These are phyloP conservation scores for Neurospora crassa DNA, from an alignment of 2,329 filamentous ascomycete genomes.

Conservation along the genomic window DNA sequence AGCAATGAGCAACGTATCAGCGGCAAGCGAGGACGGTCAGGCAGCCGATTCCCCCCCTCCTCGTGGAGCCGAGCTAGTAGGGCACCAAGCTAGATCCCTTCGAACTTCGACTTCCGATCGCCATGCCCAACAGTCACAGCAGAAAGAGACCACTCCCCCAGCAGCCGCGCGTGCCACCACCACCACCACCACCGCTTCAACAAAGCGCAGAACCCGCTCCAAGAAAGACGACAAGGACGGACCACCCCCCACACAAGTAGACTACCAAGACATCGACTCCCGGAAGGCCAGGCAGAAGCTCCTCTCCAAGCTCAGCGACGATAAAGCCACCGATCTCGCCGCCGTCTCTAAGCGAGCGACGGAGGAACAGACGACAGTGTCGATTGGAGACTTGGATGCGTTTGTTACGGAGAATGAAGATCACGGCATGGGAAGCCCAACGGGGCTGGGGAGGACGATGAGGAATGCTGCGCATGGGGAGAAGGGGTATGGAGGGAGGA, in stretches of 20 bases:
- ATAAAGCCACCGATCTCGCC: not conserved
- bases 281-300: slow-evolving; percentile 32
- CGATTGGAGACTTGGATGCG: not conserved
- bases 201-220: not conserved
- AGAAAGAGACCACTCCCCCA: not conserved
- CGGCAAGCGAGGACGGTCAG: slow-evolving; percentile 34
- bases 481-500: not conserved
- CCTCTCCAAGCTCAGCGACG: slow-evolving; percentile 33
- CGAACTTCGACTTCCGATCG: not conserved
- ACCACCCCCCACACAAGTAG: slow-evolving; percentile 36
- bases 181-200: not conserved
- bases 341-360: not conserved
- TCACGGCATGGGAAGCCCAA: not conserved
- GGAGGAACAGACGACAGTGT: not conserved
- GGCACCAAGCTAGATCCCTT: slow-evolving; percentile 1
- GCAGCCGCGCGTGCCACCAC: not conserved
- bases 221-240: slow-evolving; percentile 11
- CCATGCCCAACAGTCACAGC: not conserved
- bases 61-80: slow-evolving; percentile 18
- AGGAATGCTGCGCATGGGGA: not conserved
- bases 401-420: not conserved
- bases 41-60: slow-evolving; percentile 16
- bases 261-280: slow-evolving; percentile 43
- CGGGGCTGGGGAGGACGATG: not conserved
- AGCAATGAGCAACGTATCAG: slow-evolving; percentile 48